Evolutionary conservation across 2,329 filamentous ascomycete genomes (phyloP).

Genomic region (Venturia asperata): DNA sequence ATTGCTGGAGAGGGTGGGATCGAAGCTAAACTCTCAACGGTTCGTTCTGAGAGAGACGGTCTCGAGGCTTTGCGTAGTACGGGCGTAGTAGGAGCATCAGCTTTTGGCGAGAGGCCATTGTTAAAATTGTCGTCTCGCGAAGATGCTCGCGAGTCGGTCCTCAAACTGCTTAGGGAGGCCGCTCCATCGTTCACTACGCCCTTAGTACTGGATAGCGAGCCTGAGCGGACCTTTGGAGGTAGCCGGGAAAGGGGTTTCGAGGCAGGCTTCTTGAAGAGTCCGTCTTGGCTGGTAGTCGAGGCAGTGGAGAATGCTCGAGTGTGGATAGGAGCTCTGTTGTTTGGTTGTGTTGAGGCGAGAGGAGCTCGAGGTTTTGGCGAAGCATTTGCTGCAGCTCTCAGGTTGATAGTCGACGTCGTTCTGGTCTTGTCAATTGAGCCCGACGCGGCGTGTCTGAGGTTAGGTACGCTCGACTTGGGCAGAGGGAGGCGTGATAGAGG

Average conservation of each 20-base stretch:
- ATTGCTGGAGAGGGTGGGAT: constrained; percentile 66
- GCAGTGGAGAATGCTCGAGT: constrained; percentile 19
- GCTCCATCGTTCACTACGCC: constrained; percentile 33
- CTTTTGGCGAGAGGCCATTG: background rate
- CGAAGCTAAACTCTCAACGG: constrained; percentile 73
- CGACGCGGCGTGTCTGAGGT: constrained; percentile 13
- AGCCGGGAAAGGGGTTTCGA: constrained; percentile 31
- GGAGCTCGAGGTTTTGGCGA: constrained; percentile 6
- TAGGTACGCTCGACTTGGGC: constrained; percentile 19
- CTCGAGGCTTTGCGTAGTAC: constrained; percentile 26
- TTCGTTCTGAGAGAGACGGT: constrained; percentile 69
- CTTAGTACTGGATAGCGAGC: constrained; percentile 18
- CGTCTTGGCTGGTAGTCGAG: constrained; percentile 25
- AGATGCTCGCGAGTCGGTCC: constrained; percentile 27
- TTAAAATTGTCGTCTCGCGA: constrained; percentile 25
- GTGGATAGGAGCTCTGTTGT: constrained; percentile 11
- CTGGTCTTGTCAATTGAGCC: background rate
- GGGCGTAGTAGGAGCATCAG: background rate
- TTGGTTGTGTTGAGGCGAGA: background rate
- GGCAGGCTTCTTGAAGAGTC: constrained; percentile 33
- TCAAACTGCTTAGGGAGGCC: constrained; percentile 38
- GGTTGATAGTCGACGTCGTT: background rate
- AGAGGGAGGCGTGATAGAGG: constrained; percentile 17
- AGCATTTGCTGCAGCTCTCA: constrained; percentile 14
- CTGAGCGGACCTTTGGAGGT: constrained; percentile 1